These are phyloP conservation scores for Fusarium pininemorale DNA, from an alignment of 2,329 filamentous ascomycete genomes.

Conservation along the genomic window DNA sequence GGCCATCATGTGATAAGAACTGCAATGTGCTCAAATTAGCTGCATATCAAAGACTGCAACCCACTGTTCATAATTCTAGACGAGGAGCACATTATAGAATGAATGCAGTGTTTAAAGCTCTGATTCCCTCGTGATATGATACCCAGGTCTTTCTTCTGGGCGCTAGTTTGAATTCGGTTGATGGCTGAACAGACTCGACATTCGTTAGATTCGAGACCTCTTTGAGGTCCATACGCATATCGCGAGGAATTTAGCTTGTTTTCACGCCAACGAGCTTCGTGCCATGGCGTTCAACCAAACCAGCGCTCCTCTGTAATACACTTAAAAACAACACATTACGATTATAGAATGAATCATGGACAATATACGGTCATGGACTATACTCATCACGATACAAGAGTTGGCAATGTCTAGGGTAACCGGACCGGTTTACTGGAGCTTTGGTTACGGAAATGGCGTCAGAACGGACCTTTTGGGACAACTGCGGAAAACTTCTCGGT, in stretches of 20 bases:
- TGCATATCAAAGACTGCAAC: neutral
- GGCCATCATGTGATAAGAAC: neutral
- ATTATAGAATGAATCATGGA: neutral
- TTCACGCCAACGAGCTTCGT: neutral
- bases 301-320: too few species aligned
- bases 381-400: neutral
- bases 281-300: neutral
- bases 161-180: conserved; percentile 9
- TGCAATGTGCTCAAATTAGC: conserved; percentile 17
- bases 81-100: neutral
- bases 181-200: neutral
- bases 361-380: neutral
- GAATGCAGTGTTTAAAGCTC: neutral
- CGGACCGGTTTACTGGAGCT: conserved; percentile 30
- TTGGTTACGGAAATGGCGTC: conserved; percentile 35
- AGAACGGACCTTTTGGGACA: conserved; percentile 27
- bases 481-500: conserved; percentile 17
- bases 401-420: conserved; percentile 22
- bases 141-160: conserved; percentile 1
- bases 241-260: neutral
- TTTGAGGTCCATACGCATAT: neutral
- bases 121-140: conserved; percentile 16
- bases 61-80: neutral
- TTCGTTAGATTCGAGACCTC: neutral
- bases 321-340: neutral